Percentiles rank a stretch among this genome's conserved stretches.
These are phyloP conservation scores for Quercus agrifolia DNA, from an alignment of 306 rosid species.

Conservation along the genomic window DNA sequence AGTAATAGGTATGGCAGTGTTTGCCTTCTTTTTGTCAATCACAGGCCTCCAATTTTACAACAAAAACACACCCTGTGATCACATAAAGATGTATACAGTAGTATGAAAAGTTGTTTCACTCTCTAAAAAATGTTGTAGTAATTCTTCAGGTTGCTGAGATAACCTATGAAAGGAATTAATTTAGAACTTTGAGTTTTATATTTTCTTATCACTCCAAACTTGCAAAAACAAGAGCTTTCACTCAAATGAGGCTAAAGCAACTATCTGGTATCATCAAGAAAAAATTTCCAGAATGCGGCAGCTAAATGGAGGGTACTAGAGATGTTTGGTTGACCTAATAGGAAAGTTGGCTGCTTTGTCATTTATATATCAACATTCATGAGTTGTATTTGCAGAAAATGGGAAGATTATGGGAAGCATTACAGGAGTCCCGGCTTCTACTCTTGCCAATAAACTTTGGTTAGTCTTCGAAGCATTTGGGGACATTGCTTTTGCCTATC, in stretches of 20 bases:
- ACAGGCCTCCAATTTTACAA: background rate
- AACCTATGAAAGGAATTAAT: background rate
- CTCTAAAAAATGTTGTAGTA: background rate
- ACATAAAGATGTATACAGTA: no score
- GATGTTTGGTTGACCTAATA: background rate
- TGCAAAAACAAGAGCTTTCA: background rate
- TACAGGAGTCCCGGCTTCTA: conserved; percentile 59
- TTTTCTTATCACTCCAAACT: background rate
- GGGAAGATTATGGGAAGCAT: conserved; percentile 64
- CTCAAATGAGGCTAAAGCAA: background rate
- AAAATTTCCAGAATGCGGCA: background rate
- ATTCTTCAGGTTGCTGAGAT: background rate
- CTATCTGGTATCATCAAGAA: background rate
- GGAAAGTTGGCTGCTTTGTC: background rate
- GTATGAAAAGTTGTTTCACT: background rate
- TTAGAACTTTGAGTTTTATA: background rate
- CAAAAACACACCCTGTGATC: background rate
- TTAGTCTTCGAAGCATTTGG: conserved; percentile 74
- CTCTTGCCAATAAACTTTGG: conserved; percentile 54
- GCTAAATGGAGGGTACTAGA: background rate
- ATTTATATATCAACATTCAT: background rate
- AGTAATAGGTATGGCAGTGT: conserved; percentile 45
- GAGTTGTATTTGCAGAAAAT: conserved; percentile 52
- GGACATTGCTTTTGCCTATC: conserved; percentile 88
- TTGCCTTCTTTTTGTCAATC: conserved; percentile 2